Evolutionary conservation across 139 green algal genomes (phyloP).

Genomic region (Micractinium sp.): DNA sequence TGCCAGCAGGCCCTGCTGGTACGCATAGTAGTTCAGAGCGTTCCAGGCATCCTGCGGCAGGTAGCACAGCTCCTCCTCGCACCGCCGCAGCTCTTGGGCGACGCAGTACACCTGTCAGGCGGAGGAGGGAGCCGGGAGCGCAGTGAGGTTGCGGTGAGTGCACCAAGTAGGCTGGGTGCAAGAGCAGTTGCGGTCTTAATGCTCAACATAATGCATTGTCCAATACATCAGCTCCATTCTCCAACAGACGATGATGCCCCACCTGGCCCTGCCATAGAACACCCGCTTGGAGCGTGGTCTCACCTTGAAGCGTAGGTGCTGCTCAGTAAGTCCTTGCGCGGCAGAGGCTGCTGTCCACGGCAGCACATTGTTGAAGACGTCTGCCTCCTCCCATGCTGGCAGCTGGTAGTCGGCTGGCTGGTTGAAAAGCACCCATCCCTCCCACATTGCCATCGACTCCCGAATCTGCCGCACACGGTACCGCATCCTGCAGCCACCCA

Average conservation of each 20-base stretch:
- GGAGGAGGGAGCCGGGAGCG: no score
- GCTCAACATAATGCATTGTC: no score
- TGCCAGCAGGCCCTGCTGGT: not conserved
- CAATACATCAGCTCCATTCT: no score
- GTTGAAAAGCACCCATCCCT: not conserved
- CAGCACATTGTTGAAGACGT: not conserved
- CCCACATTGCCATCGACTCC: not conserved
- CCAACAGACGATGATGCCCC: no score
- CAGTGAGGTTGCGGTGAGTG: no score
- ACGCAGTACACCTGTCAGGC: not conserved
- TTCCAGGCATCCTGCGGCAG: not conserved
- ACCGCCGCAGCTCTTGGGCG: not conserved
- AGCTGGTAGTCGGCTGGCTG: not conserved
- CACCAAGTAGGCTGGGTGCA: no score
- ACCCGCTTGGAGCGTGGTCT: no score
- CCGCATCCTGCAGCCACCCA: not conserved
- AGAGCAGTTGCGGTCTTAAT: no score
- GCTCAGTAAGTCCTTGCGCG: not conserved
- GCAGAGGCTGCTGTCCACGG: not conserved
- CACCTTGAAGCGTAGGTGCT: not conserved
- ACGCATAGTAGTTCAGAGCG: not conserved
- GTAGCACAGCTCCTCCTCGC: not conserved
- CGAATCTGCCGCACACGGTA: not conserved
- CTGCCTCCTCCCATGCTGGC: not conserved
- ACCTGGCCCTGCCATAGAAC: no score